Percentiles rank a stretch among this genome's conserved stretches.
These are phyloP conservation scores for Tetrapisispora taiwanensis DNA, from an alignment of 805 yeast species.

Conservation along the genomic window DNA sequence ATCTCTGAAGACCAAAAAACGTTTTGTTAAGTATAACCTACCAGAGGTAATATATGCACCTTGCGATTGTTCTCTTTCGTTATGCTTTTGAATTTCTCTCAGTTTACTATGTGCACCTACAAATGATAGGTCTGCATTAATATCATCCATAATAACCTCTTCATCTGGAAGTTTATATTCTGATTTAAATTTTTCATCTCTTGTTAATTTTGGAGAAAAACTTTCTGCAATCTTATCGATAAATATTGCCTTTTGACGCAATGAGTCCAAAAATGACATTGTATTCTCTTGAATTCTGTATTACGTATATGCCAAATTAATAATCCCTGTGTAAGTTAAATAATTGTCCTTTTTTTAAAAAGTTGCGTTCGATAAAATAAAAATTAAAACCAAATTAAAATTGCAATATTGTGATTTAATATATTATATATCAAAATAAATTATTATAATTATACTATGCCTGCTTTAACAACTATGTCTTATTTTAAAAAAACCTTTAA, in stretches of 20 bases:
- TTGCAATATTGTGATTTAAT: too few species aligned
- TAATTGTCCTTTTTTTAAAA: too few species aligned
- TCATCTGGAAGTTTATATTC: slow-evolving; percentile 63
- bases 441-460: too few species aligned
- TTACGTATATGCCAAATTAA: too few species aligned
- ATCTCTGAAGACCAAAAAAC: slow-evolving; percentile 66
- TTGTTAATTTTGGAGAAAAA: slow-evolving; percentile 36
- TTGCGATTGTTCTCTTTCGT: slow-evolving; percentile 4
- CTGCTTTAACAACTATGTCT: too few species aligned
- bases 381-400: too few species aligned
- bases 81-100: slow-evolving; percentile 7
- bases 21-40: slow-evolving; percentile 58
- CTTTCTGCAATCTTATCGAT: slow-evolving; percentile 32
- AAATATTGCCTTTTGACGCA: slow-evolving; percentile 40
- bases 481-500: too few species aligned
- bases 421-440: too few species aligned
- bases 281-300: neutral
- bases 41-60: slow-evolving; percentile 43
- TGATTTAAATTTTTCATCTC: slow-evolving; percentile 60
- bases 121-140: slow-evolving; percentile 51
- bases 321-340: too few species aligned
- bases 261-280: slow-evolving; percentile 39
- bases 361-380: too few species aligned
- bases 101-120: slow-evolving; percentile 18
- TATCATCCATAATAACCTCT: slow-evolving; percentile 56